Evolutionary conservation across 495 filamentous ascomycete genomes (phyloP).

Genomic region (Penicillium subrubescens): DNA sequence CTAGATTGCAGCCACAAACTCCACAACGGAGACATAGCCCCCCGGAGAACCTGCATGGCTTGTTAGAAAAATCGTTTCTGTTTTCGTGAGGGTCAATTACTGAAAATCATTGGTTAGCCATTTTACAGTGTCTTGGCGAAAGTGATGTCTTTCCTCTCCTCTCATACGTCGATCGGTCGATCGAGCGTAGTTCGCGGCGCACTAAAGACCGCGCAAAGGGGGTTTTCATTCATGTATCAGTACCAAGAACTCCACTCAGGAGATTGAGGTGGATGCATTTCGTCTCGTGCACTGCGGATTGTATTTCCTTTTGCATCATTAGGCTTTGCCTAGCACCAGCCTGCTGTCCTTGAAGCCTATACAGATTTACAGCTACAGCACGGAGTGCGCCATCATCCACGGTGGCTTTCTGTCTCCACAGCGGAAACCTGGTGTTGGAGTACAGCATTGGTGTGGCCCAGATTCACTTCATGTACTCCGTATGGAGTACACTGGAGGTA

Average conservation of each 20-base stretch:
- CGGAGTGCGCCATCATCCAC: background rate
- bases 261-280: background rate
- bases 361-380: background rate
- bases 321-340: background rate
- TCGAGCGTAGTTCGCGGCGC: background rate
- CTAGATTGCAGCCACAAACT: background rate
- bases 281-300: background rate
- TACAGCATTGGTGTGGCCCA: background rate
- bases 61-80: background rate
- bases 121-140: background rate
- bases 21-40: background rate
- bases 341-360: background rate
- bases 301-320: background rate
- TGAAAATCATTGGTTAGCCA: background rate
- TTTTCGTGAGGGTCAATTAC: background rate
- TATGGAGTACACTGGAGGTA: background rate
- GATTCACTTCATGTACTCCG: background rate
- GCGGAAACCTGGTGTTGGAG: background rate
- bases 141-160: background rate
- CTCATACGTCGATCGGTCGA: slow-evolving; percentile 18
- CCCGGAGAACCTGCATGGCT: background rate
- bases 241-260: background rate
- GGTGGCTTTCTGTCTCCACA: background rate
- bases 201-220: background rate
- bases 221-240: background rate